Base-by-base conservation (phyloP, 2,329 filamentous ascomycete species). In the Fusarium pseudoanthophilum region DNA sequence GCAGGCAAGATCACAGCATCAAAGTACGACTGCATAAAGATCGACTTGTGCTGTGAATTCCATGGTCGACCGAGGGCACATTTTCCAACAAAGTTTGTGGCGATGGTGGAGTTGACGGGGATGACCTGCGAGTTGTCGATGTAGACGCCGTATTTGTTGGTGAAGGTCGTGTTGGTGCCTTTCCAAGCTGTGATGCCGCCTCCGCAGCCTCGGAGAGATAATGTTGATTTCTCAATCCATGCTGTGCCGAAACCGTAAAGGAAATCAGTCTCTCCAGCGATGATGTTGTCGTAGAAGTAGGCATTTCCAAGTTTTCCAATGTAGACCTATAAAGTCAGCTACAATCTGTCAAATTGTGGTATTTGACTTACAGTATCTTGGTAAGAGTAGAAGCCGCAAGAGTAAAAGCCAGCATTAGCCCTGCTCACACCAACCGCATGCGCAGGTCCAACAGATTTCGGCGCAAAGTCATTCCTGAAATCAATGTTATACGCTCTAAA, bases 171-270 rank as follows among this genome's bases (percentile, higher is more conserved):
- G 79, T 92, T 92, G 1, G 87, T 80, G 5, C 83, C 79, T 76
- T 92, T 92, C 91, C 91, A 92, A 0, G 91, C 91, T 1, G 89
- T 91, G 60, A 93, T 89, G 16, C 91, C 91, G 21, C 91, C 91
- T 8, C 90, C 89, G 72, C 91, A 93, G 74, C 82, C 83, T 15
- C 91, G 87, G 18, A 92, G 84, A 0, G 84, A 82, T 4, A 93
- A 80, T 0, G 83, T 82, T 4, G 87, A 89, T 7, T 84, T 82
- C 62, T 89, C 84, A 45, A 92, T 84, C 85, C 87, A 92, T 7
- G 88, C 84, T 0, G 90, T 92, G 32, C 90, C 91, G 76, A 92
- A 92, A 14, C 90, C 90, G 76, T 92, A 92, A 26, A 92, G 82
- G 81, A 92, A 92, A 74, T 93, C 91, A 0, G 90, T 92, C 77